These are phyloP conservation scores for Gracilariopsis chorda DNA, from an alignment of 23 red algal genomes.

Conservation along the genomic window DNA sequence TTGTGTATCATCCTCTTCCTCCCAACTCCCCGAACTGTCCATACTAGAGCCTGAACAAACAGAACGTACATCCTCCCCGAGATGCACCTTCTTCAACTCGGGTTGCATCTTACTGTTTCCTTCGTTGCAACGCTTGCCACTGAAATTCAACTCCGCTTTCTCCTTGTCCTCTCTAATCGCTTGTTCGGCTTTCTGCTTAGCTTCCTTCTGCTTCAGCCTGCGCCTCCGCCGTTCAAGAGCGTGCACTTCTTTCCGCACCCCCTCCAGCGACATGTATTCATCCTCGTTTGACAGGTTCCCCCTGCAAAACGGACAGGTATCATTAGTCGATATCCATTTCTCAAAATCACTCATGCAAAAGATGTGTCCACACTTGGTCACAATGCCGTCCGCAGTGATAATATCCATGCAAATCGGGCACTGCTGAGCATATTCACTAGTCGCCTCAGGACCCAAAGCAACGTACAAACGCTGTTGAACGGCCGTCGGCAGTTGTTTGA, in stretches of 20 bases:
- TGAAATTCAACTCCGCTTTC: background rate
- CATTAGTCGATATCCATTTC: constrained; percentile 17
- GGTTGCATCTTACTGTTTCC: background rate
- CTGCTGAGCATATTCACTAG: background rate
- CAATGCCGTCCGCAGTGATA: constrained; percentile 5
- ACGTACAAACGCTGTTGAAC: background rate
- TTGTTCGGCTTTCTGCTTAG: background rate
- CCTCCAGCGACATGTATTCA: background rate
- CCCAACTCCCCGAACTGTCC: background rate
- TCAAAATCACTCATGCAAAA: constrained; percentile 32
- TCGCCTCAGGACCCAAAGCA: background rate
- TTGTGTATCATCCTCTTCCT: background rate
- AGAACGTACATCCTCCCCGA: background rate
- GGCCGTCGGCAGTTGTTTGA: background rate
- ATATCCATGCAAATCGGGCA: constrained; percentile 37
- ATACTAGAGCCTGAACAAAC: background rate
- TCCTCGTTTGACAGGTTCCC: background rate
- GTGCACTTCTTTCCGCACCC: constrained; percentile 26
- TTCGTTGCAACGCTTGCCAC: background rate
- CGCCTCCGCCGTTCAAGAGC: background rate
- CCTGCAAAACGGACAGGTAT: constrained; percentile 2
- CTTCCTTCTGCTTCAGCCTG: background rate
- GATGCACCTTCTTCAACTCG: background rate
- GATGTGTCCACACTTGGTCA: constrained; percentile 44
- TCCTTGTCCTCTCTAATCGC: background rate